phyloP scores from a whole-genome alignment of 2,329 filamentous ascomycete species.

The Pseudohalonectria lignicola region DNA sequence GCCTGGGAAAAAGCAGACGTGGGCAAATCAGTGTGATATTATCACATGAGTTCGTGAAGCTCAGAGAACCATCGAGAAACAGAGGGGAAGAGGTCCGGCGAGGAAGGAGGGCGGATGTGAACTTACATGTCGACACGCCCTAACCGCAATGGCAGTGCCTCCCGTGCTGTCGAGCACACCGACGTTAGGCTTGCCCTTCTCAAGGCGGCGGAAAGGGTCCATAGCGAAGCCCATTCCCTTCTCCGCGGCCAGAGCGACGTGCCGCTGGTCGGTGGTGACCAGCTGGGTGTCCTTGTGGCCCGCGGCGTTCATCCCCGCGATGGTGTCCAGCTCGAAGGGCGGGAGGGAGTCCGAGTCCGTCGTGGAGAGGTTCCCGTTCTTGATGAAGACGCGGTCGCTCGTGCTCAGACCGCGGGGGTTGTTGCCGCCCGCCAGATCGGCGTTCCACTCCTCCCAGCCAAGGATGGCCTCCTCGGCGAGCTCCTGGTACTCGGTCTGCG shows the following conservation, averaged over 20 bases:
- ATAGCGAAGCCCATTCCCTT: slow-evolving; percentile 18
- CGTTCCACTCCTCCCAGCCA: slow-evolving; percentile 33
- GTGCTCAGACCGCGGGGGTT: slow-evolving; percentile 24
- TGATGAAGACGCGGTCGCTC: slow-evolving; percentile 23
- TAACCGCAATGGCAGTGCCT: slow-evolving; percentile 32
- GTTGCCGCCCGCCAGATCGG: slow-evolving; percentile 18
- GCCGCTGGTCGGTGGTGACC: slow-evolving; percentile 14
- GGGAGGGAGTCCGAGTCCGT: slow-evolving; percentile 13
- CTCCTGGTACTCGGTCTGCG: slow-evolving; percentile 31
- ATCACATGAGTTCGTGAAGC: too few relatives aligned
- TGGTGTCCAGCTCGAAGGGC: slow-evolving; percentile 22
- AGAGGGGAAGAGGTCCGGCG: too few relatives aligned
- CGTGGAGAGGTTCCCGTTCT: slow-evolving; percentile 22
- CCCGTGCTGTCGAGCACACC: slow-evolving; percentile 34
- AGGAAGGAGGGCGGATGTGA: too few relatives aligned
- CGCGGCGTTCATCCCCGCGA: slow-evolving; percentile 21
- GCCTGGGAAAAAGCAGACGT: too few relatives aligned
- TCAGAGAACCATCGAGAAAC: too few relatives aligned
- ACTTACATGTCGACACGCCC: slow-evolving; percentile 31
- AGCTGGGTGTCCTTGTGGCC: slow-evolving; percentile 23
- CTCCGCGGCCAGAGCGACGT: slow-evolving; percentile 15
- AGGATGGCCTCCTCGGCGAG: slow-evolving; percentile 29
- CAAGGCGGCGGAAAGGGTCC: slow-evolving; percentile 22
- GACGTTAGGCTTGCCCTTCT: slow-evolving; percentile 13
- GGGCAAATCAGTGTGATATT: too few relatives aligned